phyloP scores from a whole-genome alignment of 2,329 filamentous ascomycete species.

The Trichoderma koningii region DNA sequence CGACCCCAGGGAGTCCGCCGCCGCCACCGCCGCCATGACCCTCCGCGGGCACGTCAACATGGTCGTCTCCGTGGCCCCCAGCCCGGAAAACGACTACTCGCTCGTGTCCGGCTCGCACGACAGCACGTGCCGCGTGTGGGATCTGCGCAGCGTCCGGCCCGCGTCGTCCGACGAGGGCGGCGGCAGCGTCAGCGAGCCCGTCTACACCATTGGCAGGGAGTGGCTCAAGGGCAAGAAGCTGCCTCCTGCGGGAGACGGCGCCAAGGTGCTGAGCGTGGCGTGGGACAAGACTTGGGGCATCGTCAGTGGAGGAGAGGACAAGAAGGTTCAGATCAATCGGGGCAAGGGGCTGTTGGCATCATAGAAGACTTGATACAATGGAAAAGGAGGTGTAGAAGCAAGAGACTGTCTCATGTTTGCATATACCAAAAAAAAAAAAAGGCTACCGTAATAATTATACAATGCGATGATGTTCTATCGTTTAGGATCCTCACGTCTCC shows the following conservation, averaged over 20 bases:
- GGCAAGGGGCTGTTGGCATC: conserved; percentile 55
- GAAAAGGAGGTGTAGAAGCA: not conserved
- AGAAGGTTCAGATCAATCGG: conserved; percentile 87
- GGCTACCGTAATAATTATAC: conserved; percentile 16
- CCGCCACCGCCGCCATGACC: conserved; percentile 82
- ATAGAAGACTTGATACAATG: conserved; percentile 33
- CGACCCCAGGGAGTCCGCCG: conserved; percentile 79
- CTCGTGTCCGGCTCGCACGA: conserved; percentile 89
- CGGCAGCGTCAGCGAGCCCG: conserved; percentile 67
- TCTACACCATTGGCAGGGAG: conserved; percentile 76
- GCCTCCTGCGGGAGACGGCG: conserved; percentile 73
- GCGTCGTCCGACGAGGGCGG: conserved; percentile 62
- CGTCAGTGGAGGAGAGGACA: conserved; percentile 90
- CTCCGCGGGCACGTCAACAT: conserved; percentile 84
- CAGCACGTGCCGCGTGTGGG: conserved; percentile 91
- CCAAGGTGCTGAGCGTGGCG: conserved; percentile 84
- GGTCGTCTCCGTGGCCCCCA: conserved; percentile 53
- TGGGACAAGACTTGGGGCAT: conserved; percentile 90
- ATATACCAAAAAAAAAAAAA: conserved; percentile 13
- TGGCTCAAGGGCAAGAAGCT: conserved; percentile 66
- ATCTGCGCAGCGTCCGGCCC: conserved; percentile 71
- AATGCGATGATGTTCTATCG: not conserved
- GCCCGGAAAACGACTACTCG: conserved; percentile 71
- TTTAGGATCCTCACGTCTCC: too few species aligned
- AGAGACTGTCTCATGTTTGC: not conserved